Base-by-base conservation (phyloP, 1,284 basidiomycete genomes). In the Wallemia mellicola region DNA sequence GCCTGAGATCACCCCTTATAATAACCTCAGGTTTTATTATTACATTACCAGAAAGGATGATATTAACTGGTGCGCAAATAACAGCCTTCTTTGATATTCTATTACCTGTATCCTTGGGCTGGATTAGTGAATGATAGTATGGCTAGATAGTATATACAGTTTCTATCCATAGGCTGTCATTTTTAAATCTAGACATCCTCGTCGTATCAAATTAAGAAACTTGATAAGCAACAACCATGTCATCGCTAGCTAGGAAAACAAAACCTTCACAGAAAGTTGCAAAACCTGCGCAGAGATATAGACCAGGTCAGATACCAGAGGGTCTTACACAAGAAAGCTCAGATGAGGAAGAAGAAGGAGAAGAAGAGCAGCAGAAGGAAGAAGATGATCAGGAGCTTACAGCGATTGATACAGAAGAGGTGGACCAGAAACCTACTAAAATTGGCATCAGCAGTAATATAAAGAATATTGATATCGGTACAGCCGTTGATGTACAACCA, bases 1-100 rank as follows among this genome's bases (percentile, higher is more conserved):
- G 74, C 59, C 83, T 75, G 55, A 94, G 73, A 67, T 95, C 89
- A 0, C 89, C 89, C 56, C 89, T 80, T 60, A 95, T 82, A 61
- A 94, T 84, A 15, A 83, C 83, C 60, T 79, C 78, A 59, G 79
- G 83, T 15, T 89, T 83, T 60, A 99, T 92, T 68, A 98, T 86
- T 2, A 87, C 92, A 72, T 96, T 96, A 48, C 92, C 94, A 30
- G 87, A 88, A 1, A 99, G 79, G 62, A 96, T 86, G 68, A 98
- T 98, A 68, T 96, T 95, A 67, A 88, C 83, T 5, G 89, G 86
- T 9, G 94, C 94, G 54, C 82, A 79, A 64, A 98, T 95, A n/a
- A 80, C 81, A 9, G 88, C 86, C 63, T 85, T 80, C 57, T 89
- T 79, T 30, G 89, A 94, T 59, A 96, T 88, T 70, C 91, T 91